Percentiles rank a stretch among this genome's conserved stretches.
Conservation (phyloP, 495 filamentous ascomycete genomes). For the Neurospora tetrasperma region DNA sequence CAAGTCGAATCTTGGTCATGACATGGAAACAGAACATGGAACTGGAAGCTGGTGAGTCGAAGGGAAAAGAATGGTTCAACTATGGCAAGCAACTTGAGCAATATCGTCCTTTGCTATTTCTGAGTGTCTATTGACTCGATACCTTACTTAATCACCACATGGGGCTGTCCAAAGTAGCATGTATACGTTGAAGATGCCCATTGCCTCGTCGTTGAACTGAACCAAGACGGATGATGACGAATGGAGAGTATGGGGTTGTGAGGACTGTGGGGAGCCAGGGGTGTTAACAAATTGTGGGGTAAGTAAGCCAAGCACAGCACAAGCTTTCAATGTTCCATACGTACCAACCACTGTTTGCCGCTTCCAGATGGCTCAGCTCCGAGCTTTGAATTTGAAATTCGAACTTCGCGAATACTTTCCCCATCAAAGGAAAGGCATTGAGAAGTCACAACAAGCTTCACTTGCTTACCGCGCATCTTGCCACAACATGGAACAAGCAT, state of each 20-base stretch:
- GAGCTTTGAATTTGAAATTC: background rate
- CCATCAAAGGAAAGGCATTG: background rate
- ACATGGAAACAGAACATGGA: background rate
- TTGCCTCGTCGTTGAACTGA: background rate
- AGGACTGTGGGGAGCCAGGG: background rate
- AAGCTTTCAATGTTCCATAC: background rate
- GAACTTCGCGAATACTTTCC: background rate
- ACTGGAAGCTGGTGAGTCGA: background rate
- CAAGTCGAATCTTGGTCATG: background rate
- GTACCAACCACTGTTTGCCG: background rate
- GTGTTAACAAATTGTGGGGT: background rate
- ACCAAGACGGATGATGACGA: background rate
- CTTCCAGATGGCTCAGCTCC: background rate
- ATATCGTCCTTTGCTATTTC: background rate
- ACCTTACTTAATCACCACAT: background rate
- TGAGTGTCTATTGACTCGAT: background rate
- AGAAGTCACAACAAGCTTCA: background rate
- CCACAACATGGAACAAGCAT: slow-evolving; percentile 4
- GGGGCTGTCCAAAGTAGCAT: no score
- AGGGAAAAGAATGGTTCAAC: background rate
- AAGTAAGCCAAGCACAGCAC: background rate
- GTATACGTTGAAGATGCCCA: background rate
- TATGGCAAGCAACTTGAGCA: no score
- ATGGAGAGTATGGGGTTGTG: background rate
- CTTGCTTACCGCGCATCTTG: background rate